Evolutionary conservation across 176 grass and related monocot genomes (phyloP).

Genomic region (Musa beccarii): DNA sequence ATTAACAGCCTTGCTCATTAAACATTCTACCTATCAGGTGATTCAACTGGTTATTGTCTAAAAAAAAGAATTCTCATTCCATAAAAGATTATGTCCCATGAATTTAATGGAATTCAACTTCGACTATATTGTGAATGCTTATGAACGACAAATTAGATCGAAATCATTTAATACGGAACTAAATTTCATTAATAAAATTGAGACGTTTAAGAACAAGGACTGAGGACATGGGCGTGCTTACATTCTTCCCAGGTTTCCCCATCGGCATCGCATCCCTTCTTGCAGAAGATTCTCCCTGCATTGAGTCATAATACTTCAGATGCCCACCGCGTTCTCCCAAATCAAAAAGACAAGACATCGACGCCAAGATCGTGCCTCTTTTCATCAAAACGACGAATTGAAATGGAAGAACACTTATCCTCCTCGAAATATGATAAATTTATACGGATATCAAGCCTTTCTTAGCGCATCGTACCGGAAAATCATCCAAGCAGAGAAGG

Average conservation of each 20-base stretch:
- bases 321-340: not conserved
- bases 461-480: not conserved
- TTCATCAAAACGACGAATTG: not conserved
- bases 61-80: too few relatives aligned
- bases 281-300: slow-evolving; percentile 97
- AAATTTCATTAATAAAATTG: not conserved
- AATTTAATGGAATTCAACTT: too few relatives aligned
- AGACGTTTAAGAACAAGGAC: not conserved
- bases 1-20: too few relatives aligned
- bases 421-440: not conserved
- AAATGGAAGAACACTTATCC: not conserved
- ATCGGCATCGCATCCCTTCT: slow-evolving; percentile 90
- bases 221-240: slow-evolving; percentile 26
- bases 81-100: too few relatives aligned
- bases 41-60: too few relatives aligned
- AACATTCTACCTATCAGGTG: too few relatives aligned
- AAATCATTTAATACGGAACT: not conserved
- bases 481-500: not conserved
- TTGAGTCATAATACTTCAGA: slow-evolving; percentile 1
- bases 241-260: slow-evolving; percentile 90
- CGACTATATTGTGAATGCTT: too few relatives aligned
- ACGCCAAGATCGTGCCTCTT: not conserved
- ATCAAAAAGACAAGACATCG: not conserved
- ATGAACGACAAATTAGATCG: not conserved
- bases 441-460: not conserved